Evolutionary conservation across 2,329 filamentous ascomycete species (phyloP), one percentile per base, ranked within the genome.

Genomic region (Bipolaris oryzae): DNA sequence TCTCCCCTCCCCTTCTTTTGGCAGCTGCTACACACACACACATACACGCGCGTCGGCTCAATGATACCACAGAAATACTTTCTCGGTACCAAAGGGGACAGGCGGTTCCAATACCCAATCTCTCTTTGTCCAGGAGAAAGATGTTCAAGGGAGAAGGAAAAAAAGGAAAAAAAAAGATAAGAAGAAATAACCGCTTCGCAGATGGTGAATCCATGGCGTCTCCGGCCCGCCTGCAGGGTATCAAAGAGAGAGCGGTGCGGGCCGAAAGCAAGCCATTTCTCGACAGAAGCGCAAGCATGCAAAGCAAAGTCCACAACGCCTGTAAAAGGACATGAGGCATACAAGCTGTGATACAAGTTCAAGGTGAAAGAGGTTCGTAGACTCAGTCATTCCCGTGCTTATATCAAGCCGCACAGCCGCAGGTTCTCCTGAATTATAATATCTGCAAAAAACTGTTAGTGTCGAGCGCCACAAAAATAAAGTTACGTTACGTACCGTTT

Each of bases 371-470:
- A 67, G 64, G 65, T 71, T 68, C 60, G 61, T 66, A 61, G 65
- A 66, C 54, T 62, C 60, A 57, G 53, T 58, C 60, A 56, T 53
- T 53, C 57, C 43, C 57, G 35, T 58, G 51, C 55, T 89, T 89
- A 97, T 85, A 98, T 97, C 78, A 98, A 84, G 85, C 94, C 94
- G 80, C 93, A 97, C 78, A 96, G 86, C 78, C 95, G 90, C 65
- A 99, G 87, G 82, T 99, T 99, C 82, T 98, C 95, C 83, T 99
- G 95, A 78, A 99, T 99, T 81, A 99, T 99, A 78, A 99, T 99
- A 81, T 99, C 95, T 96, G 67, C 2, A 48, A 48, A 21, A 1
- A 44, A 44, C 28, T 5, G 53, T 89, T 80, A 87, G 3, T 43
- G 46, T 41, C 48, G 7, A 20, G 10, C 28, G 1, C 28, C 3